Evolutionary conservation across 129 eudicot species (phyloP), one percentile per base, ranked within the genome.

Genomic region (Logfia minima): DNA sequence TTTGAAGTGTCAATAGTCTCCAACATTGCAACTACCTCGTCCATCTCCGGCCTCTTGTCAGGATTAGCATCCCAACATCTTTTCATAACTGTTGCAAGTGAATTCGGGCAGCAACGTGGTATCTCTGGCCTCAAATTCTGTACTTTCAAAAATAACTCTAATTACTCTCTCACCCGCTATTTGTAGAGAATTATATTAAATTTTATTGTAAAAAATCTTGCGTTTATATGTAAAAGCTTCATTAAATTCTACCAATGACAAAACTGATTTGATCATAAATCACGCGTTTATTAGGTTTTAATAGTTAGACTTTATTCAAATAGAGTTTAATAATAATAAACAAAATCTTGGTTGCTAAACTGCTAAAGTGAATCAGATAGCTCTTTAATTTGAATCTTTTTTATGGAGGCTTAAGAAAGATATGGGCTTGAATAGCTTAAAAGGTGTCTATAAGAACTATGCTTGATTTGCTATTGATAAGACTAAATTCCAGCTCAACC

Each of bases 61-160:
- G 96, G 89, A 76, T 89, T 92, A 4, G 91, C 89, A 73, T 92
- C 97, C 97, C 97, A 92, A 75, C 97, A 89, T 60, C 96, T 83
- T 84, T 87, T 92, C 96, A 92, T 92, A 39, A 89, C 93, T 41
- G 78, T 89, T 1, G 96, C 89, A 51, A 92, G 78, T 37, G 97
- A 85, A 81, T 88, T 89, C 3, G 97, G 97, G 80, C 97, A 92
- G 71, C 97, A 92, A 17, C 97, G 92, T 26, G 97, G 97, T 82
- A 92, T 89, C 85, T 92, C 96, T 6, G 97, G 97, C 89, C 97
- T 92, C 74, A 92, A 74, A 77, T 92, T 92, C 96, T 92, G 90
- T 48, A 77, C 9, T 62, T 63, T 6, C 48, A 78, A 19, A 43
- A 28, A 62, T 32, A 71, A 69, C 18, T 11, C 13, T 45, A 4